Evolutionary conservation across 2,329 filamentous ascomycete species (phyloP).

Genomic region (Colletotrichum scovillei): DNA sequence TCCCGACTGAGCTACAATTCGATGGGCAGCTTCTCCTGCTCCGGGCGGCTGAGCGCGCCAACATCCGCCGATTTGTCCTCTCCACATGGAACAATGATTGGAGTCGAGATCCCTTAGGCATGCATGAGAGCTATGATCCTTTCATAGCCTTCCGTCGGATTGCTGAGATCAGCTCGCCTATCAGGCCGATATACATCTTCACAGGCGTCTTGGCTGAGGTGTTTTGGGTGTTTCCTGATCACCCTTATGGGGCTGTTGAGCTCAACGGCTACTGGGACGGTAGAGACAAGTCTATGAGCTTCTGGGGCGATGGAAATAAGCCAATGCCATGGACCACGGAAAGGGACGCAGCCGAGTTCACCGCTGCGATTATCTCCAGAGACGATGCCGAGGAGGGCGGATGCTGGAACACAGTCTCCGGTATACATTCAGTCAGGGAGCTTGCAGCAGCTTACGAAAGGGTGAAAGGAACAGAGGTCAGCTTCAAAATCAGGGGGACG

Average conservation of each 20-base stretch:
- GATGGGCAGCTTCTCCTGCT: constrained; percentile 49
- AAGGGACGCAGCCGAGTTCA: background rate
- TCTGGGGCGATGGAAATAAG: background rate
- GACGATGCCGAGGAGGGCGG: background rate
- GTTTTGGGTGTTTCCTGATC: constrained; percentile 34
- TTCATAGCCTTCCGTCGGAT: constrained; percentile 44
- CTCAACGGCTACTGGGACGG: background rate
- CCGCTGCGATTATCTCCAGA: background rate
- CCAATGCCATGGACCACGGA: background rate
- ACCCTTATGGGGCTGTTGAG: background rate
- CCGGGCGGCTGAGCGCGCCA: constrained; percentile 47
- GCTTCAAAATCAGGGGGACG: background rate
- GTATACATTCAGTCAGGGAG: background rate
- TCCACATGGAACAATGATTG: constrained; percentile 46
- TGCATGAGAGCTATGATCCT: constrained; percentile 46
- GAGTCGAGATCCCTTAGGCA: constrained; percentile 40
- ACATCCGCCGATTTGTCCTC: constrained; percentile 43
- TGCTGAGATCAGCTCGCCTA: constrained; percentile 39
- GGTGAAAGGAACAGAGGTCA: background rate
- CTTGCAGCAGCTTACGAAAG: background rate
- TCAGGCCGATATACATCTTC: constrained; percentile 44
- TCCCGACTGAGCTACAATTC: constrained; percentile 37
- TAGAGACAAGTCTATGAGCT: background rate
- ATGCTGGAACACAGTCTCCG: background rate
- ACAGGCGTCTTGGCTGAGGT: constrained; percentile 43